Base-by-base conservation (phyloP, 495 filamentous ascomycete species). In the Xylaria castorea region DNA sequence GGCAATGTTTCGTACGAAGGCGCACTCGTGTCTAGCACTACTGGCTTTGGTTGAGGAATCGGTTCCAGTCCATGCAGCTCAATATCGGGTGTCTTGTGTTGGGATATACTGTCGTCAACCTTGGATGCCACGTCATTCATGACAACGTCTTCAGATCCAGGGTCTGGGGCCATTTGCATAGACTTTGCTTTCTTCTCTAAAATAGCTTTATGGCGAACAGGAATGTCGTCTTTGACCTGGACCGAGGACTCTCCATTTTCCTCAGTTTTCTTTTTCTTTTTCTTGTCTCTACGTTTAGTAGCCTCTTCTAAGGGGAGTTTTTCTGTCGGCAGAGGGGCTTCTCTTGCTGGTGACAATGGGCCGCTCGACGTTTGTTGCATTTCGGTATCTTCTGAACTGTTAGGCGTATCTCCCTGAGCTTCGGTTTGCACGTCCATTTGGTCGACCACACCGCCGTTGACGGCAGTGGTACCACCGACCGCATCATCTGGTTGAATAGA, bases 11-110 rank as follows among this genome's bases (percentile, higher is more conserved):
- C 85, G 74, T 85, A 87, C 7, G 82, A 81, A 25, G 87, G 80
- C 53, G 83, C 81, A 46, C 87, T 86, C 2, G 82, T 80, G 40
- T 86, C 76, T 38, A 91, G 86, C 11, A 85, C 81, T 0, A 87
- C 86, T 22, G 87, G 88, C 69, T 88, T 85, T 42, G 94, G 93
- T 74, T 96, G 93, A 27, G 93, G 94, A 16, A 97, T 79, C 18
- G 92, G 93, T 70, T 90, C 89, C 3, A 97, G 85, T 8, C 89
- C 91, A 68, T 94, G 87, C 12, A 91, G 75, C 72, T 84, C 86
- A 61, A 88, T 85, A 12, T 68, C 60, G 61, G 79, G 79, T 0
- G 75, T 70, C 46, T 80, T 77, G 0, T 76, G 66, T 11, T 77
- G 71, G 16, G 75, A 71, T 42, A 72, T 74, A 18, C 71, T 71